Evolutionary conservation across 2,329 filamentous ascomycete genomes (phyloP).

Genomic region (Clarireedia homoeocarpa): DNA sequence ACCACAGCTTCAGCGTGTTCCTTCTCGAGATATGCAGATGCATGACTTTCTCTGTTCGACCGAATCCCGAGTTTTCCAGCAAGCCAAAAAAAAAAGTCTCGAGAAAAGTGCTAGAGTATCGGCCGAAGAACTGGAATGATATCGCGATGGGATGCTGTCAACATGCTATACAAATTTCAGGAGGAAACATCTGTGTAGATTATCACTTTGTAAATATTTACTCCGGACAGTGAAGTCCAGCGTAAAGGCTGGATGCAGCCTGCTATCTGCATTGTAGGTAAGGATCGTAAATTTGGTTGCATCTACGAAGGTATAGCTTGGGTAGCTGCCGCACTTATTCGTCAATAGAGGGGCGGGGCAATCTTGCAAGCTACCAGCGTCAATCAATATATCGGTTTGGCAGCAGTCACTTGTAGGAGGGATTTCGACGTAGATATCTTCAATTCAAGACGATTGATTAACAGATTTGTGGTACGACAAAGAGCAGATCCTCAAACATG

Average conservation of each 20-base stretch:
- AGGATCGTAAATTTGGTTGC: neutral
- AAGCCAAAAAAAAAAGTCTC: neutral
- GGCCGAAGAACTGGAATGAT: neutral
- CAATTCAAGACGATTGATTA: neutral
- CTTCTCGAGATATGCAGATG: neutral
- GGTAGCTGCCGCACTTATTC: neutral
- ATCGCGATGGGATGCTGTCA: neutral
- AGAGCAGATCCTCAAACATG: neutral
- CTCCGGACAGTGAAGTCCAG: too few species aligned
- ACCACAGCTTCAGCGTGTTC: neutral
- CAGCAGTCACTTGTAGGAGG: too few species aligned
- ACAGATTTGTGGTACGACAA: neutral
- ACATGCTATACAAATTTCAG: too few species aligned
- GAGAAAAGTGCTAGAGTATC: neutral
- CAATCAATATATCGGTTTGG: too few species aligned
- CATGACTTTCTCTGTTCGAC: neutral
- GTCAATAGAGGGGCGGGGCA: neutral
- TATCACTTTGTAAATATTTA: too few species aligned
- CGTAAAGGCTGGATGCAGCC: neutral
- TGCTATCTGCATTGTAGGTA: constrained; percentile 7
- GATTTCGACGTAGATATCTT: too few species aligned
- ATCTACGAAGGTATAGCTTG: neutral
- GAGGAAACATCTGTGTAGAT: too few species aligned
- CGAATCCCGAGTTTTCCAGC: neutral
- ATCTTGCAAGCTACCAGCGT: too few species aligned